Percentiles rank a stretch among this genome's conserved stretches.
Conservation (phyloP, 176 grass and related monocot genomes). For the Pontederia crassipes region DNA sequence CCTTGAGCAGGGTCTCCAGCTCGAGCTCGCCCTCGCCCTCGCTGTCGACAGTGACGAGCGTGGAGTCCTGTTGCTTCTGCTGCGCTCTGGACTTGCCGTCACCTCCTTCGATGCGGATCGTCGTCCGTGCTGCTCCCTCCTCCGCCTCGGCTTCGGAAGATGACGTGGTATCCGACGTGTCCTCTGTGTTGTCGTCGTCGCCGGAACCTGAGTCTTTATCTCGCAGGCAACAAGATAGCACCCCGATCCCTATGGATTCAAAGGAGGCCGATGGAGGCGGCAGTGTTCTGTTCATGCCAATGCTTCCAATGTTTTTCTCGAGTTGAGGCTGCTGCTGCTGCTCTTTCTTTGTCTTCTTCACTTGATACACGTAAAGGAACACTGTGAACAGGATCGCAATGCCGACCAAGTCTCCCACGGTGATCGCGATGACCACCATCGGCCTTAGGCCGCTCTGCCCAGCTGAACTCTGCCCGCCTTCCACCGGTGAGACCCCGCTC, state of each 20-base stretch:
- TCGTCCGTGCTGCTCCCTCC: conserved; percentile 17
- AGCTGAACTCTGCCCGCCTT: not conserved
- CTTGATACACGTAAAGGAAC: conserved; percentile 10
- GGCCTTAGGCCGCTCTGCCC: not conserved
- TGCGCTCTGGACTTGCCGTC: conserved; percentile 24
- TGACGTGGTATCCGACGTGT: conserved; percentile 36
- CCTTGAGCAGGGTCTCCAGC: conserved; percentile 90
- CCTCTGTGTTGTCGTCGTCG: conserved; percentile 21
- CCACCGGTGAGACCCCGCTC: not conserved
- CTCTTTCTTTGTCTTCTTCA: conserved; percentile 5
- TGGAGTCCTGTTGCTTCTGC: conserved; percentile 30
- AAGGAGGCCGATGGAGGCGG: conserved; percentile 8
- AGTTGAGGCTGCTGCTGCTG: conserved; percentile 14
- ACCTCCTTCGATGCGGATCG: conserved; percentile 23
- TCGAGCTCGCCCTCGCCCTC: conserved; percentile 63
- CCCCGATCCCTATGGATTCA: not conserved
- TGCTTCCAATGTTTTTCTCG: not conserved
- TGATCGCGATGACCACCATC: conserved; percentile 4
- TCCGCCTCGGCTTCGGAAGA: conserved; percentile 48
- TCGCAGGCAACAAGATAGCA: conserved; percentile 38
- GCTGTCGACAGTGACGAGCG: conserved; percentile 65
- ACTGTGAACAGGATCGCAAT: conserved; percentile 11
- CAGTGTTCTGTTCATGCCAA: not conserved
- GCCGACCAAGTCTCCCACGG: conserved; percentile 7
- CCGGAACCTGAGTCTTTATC: conserved; percentile 5